phyloP scores from a whole-genome alignment of 352 stramenopile genomes.

The Phytopythium ostracodes region DNA sequence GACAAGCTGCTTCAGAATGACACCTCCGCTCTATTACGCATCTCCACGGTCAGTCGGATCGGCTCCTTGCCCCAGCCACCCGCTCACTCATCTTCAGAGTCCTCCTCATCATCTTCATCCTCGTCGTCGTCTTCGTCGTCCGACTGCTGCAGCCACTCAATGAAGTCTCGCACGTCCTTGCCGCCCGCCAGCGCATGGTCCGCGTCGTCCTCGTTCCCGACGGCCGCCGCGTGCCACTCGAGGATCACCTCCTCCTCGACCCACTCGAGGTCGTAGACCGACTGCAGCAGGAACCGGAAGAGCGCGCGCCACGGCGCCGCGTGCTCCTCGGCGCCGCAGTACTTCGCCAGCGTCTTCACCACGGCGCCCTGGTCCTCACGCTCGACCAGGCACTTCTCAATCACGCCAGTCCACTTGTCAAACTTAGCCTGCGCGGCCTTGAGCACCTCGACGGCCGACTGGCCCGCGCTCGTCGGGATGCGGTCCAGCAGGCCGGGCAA shows the following conservation, averaged over 20 bases:
- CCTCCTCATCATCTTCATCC: slow-evolving; percentile 34
- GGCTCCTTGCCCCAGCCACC: no score
- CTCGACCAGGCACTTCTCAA: slow-evolving; percentile 88
- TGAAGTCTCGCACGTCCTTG: slow-evolving; percentile 90
- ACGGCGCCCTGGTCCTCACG: slow-evolving; percentile 65
- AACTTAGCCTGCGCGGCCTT: slow-evolving; percentile 78
- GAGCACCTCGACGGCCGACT: slow-evolving; percentile 69
- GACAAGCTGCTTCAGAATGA: background rate
- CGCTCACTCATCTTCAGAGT: slow-evolving; percentile 10
- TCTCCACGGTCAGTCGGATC: background rate
- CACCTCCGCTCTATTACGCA: background rate
- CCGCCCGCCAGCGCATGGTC: slow-evolving; percentile 31
- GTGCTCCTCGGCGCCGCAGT: slow-evolving; percentile 43
- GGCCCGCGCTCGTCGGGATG: slow-evolving; percentile 40
- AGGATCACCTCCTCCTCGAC: slow-evolving; percentile 91
- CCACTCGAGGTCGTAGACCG: slow-evolving; percentile 92
- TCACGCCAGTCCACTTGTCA: slow-evolving; percentile 87
- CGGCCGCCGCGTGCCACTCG: slow-evolving; percentile 65
- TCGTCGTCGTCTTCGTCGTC: slow-evolving; percentile 57
- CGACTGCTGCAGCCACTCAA: slow-evolving; percentile 89
- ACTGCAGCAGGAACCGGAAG: slow-evolving; percentile 94
- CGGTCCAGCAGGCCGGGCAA: slow-evolving; percentile 67
- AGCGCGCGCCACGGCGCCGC: slow-evolving; percentile 59
- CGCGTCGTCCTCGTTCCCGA: slow-evolving; percentile 11
- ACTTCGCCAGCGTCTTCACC: slow-evolving; percentile 52